Evolutionary conservation across 2,329 filamentous ascomycete species (phyloP), one percentile per base, ranked within the genome.

Genomic region (Dryadomyces quercus-mongolicae): DNA sequence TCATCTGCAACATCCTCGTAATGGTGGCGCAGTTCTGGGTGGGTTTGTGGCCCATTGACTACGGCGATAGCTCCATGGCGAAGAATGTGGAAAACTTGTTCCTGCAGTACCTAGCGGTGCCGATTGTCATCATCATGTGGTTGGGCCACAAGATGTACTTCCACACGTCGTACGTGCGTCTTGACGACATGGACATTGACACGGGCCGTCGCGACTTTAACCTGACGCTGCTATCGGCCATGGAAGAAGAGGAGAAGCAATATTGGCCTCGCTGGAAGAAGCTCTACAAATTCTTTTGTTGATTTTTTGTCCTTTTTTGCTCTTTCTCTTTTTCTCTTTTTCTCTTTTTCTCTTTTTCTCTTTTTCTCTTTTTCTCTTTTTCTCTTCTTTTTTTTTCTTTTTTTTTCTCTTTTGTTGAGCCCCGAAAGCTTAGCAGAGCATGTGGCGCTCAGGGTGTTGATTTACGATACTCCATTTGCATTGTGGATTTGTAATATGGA

Each of bases 11-110:
- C 69, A 55, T 77, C 20, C 70, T 92, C 43, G 83, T 95, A 34
- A 76, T 96, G 31, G 66, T 86, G 48, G 88, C 87, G 1, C 90
- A 96, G 66, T 92, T 95, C 72, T 96, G 89, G 87, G 84, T 86
- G 51, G 88, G 86, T 31, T 82, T 87, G 4, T 90, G 83, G 65
- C 90, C 91, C 4, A 76, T 92, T 49, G 78, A 73, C 22, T 84
- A 78, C 63, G 62, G 63, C 5, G 53, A 68, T 0, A 72, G 73
- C 66, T 71, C 72, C 0, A 58, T 71, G 5, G 46, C 62, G 1
- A 66, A 74, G 8, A 71, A 82, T 44, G 78, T 79, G 0, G 67
- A 80, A 58, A 81, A 74, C 60, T 94, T 92, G 69, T 95, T 95
- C 68, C 70, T 84, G 56, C 76, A 79, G 57, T 89, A 85, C 66